Percentiles rank a stretch among this genome's conserved stretches.
Conservation (phyloP, 1,284 basidiomycete species). For the Sparassis latifolia region DNA sequence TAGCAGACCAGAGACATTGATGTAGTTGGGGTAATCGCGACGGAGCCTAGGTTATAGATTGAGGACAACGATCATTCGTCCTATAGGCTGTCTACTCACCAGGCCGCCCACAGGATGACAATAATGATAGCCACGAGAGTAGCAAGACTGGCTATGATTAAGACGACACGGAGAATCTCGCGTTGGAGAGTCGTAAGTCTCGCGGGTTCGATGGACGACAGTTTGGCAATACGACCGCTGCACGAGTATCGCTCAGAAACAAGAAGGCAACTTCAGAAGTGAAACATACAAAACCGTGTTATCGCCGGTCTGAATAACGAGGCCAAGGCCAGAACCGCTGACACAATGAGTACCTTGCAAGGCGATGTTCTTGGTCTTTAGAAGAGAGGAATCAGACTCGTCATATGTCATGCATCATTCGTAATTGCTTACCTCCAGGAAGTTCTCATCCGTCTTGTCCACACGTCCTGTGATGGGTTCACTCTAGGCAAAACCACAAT, state of each 20-base stretch:
- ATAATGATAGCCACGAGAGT: slow-evolving; percentile 41
- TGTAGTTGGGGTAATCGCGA: slow-evolving; percentile 43
- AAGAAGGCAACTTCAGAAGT: not conserved
- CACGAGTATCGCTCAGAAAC: not conserved
- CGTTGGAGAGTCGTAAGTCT: slow-evolving; percentile 36
- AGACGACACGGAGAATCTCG: slow-evolving; percentile 37
- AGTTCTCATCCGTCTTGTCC: slow-evolving; percentile 9
- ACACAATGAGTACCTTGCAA: slow-evolving; percentile 62
- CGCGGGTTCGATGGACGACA: slow-evolving; percentile 39
- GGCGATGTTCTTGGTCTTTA: slow-evolving; percentile 55
- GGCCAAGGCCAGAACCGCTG: slow-evolving; percentile 44
- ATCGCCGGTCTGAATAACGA: slow-evolving; percentile 53
- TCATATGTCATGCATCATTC: too few relatives aligned
- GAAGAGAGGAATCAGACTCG: slow-evolving; percentile 15
- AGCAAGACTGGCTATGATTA: slow-evolving; percentile 36
- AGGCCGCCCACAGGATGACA: slow-evolving; percentile 53
- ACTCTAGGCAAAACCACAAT: slow-evolving; percentile 15
- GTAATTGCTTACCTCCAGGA: slow-evolving; percentile 2
- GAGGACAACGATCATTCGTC: not conserved
- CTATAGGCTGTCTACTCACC: slow-evolving; percentile 17
- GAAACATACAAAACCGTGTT: slow-evolving; percentile 39
- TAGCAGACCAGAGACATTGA: slow-evolving; percentile 46
- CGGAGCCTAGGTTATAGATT: slow-evolving; percentile 22
- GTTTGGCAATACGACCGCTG: slow-evolving; percentile 52
- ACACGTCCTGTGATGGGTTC: slow-evolving; percentile 12